Evolutionary conservation across 352 stramenopile species (phyloP).

Genomic region (Pythium sp.): DNA sequence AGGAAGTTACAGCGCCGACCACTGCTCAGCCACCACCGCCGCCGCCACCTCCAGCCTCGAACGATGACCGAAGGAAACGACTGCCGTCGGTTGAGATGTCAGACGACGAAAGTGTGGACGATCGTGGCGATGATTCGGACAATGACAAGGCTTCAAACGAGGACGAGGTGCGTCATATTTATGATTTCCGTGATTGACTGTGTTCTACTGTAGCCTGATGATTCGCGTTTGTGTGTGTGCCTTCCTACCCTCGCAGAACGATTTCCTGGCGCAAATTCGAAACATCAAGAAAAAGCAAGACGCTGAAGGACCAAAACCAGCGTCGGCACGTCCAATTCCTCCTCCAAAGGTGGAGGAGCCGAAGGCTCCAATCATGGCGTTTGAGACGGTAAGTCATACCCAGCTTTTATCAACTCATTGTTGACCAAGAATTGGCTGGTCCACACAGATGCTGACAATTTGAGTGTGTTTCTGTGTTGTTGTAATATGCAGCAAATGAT

Average conservation of each 20-base stretch:
- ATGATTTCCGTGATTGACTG: not conserved
- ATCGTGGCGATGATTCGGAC: slow-evolving; percentile 29
- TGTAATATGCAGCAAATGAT: slow-evolving; percentile 65
- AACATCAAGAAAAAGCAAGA: slow-evolving; percentile 86
- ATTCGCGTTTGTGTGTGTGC: not conserved
- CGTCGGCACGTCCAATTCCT: slow-evolving; percentile 14
- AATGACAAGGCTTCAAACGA: slow-evolving; percentile 67
- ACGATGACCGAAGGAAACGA: slow-evolving; percentile 30
- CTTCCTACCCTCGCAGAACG: slow-evolving; percentile 30
- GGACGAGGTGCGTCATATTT: slow-evolving; percentile 38
- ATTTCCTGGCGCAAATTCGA: slow-evolving; percentile 76
- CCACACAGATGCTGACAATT: slow-evolving; percentile 3
- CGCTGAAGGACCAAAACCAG: slow-evolving; percentile 28
- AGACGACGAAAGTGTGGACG: slow-evolving; percentile 69
- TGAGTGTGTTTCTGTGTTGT: slow-evolving; percentile 2
- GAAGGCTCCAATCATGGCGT: slow-evolving; percentile 58
- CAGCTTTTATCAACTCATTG: not conserved
- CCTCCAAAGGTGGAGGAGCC: slow-evolving; percentile 49
- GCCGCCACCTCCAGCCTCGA: slow-evolving; percentile 40
- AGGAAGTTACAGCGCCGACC: slow-evolving; percentile 53
- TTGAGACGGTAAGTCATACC: slow-evolving; percentile 41
- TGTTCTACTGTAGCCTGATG: not conserved
- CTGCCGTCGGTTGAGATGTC: slow-evolving; percentile 80
- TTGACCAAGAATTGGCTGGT: not conserved
- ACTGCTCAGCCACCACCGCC: slow-evolving; percentile 26